These are phyloP conservation scores for Coemansia sp. DNA, from an alignment of 192 early-diverging fungal genomes.

Conservation along the genomic window DNA sequence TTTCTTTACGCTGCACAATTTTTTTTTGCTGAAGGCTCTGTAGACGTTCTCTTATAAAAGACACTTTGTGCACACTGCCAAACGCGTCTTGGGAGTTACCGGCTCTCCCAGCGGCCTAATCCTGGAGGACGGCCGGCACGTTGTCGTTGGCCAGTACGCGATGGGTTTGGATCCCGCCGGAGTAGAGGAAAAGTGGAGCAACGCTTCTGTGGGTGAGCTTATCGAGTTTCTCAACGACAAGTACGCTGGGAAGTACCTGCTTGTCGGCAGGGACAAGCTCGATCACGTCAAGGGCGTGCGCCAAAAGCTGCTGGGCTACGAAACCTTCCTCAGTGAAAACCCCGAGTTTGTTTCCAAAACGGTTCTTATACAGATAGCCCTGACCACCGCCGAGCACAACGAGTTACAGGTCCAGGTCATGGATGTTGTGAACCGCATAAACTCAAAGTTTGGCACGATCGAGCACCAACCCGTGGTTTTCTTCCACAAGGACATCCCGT, in stretches of 20 bases:
- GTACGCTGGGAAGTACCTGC: constrained; percentile 89
- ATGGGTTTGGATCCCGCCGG: constrained; percentile 87
- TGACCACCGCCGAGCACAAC: constrained; percentile 90
- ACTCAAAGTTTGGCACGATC: constrained; percentile 87
- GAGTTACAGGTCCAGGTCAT: constrained; percentile 82
- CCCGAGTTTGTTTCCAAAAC: constrained; percentile 93
- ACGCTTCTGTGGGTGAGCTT: constrained; percentile 74
- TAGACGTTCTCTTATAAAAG: constrained; percentile 92
- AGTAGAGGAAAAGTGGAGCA: constrained; percentile 69
- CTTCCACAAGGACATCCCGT: constrained; percentile 89
- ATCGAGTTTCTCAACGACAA: constrained; percentile 75
- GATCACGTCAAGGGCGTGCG: constrained; percentile 95
- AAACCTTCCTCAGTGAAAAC: constrained; percentile 79
- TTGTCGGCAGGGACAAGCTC: constrained; percentile 94
- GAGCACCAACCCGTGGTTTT: constrained; percentile 89
- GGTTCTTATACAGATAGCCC: constrained; percentile 91
- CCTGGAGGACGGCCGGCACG: constrained; percentile 68
- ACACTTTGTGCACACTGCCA: constrained; percentile 87
- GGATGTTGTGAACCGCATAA: constrained; percentile 90
- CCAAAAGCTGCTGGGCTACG: constrained; percentile 92
- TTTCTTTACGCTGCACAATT: background rate
- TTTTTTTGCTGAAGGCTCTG: constrained; percentile 1
- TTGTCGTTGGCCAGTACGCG: constrained; percentile 89
- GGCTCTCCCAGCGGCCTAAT: constrained; percentile 83
- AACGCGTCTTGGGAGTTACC: constrained; percentile 85